These are phyloP conservation scores for Collariella sp. DNA, from an alignment of 495 filamentous ascomycete genomes.

Conservation along the genomic window DNA sequence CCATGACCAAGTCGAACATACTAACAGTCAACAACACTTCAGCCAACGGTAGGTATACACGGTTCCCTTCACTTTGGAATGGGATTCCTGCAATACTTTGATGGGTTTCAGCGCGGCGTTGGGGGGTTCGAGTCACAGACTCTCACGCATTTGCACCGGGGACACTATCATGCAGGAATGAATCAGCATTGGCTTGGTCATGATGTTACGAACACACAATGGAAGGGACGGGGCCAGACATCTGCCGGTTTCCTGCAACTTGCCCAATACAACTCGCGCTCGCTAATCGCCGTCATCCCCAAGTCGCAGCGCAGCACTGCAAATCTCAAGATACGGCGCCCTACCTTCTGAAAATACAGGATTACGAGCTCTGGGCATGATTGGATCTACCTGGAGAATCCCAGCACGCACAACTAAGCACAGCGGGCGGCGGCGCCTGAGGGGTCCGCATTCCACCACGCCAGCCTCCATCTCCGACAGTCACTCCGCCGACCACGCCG, in stretches of 20 bases:
- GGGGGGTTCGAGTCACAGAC: slow-evolving; percentile 15
- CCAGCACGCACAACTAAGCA: slow-evolving; percentile 1
- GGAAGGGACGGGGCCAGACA: too few species aligned
- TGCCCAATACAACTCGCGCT: slow-evolving; percentile 27
- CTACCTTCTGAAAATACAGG: slow-evolving; percentile 23
- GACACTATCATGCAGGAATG: slow-evolving; percentile 17
- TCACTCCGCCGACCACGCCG: background rate
- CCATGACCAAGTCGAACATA: slow-evolving; percentile 3
- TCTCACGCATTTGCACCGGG: slow-evolving; percentile 7
- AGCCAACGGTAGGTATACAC: slow-evolving; percentile 41
- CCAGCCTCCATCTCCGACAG: background rate
- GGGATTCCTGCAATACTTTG: slow-evolving; percentile 26
- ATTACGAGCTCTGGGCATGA: slow-evolving; percentile 10
- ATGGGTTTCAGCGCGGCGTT: slow-evolving; percentile 40
- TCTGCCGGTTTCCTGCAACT: slow-evolving; percentile 19
- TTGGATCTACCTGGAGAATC: slow-evolving; percentile 5
- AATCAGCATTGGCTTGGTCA: slow-evolving; percentile 19
- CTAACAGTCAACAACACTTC: slow-evolving; percentile 17
- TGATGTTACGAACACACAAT: slow-evolving; percentile 12
- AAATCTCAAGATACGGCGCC: slow-evolving; percentile 16
- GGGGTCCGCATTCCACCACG: slow-evolving; percentile 9
- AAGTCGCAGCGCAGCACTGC: slow-evolving; percentile 22
- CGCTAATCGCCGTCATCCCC: slow-evolving; percentile 18
- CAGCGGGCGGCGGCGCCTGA: slow-evolving; percentile 3
- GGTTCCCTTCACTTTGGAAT: slow-evolving; percentile 28